Evolutionary conservation across 192 early-diverging fungal genomes (phyloP), one percentile per base, ranked within the genome.

Genomic region (Linnemannia zychae): DNA sequence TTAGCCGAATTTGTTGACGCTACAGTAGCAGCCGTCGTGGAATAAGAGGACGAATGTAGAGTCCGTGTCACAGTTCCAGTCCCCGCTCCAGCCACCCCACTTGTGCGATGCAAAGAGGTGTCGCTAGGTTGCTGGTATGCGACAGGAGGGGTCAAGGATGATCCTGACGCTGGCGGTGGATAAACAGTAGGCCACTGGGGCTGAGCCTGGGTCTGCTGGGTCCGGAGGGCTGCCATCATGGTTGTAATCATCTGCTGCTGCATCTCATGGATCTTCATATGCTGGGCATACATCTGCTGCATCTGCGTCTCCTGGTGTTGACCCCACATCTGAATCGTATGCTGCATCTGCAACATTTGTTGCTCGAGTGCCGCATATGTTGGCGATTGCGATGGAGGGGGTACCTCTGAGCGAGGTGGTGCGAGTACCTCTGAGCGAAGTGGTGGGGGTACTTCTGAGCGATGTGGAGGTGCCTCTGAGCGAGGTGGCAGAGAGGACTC

Each of bases 181-280:
- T 44, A 9, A 44, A 44, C 24, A 3, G 57, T n/a, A 2, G 57
- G 57, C 28, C 28, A 63, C 13, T 63, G 57, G 28, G 3, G 15
- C 57, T 63, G 57, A 12, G 31, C 11, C 28, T 63, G 57, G 2
- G 28, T 31, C 57, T 63, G 57, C 28, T 63, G 57, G 15, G 57
- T 63, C 57, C 57, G 57, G 57, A 63, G 57, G 57, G 57, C 28
- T 31, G 28, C 11, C 57, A 63, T 63, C 57, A 63, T 63, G 28
- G 57, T 63, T 28, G 57, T 63, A 63, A 63, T 63, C 57, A 63
- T 63, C 24, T 63, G 57, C 28, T 63, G 57, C 28, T 63, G 57
- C 57, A 63, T 63, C 57, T 63, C 57, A 12, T 63, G 57, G 24
- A 63, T 63, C 13, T 63, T 63, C 57, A 63, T 33, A 63, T 63